Evolutionary conservation across 352 stramenopile species (phyloP).

Genomic region (Phytophthora palmivora): DNA sequence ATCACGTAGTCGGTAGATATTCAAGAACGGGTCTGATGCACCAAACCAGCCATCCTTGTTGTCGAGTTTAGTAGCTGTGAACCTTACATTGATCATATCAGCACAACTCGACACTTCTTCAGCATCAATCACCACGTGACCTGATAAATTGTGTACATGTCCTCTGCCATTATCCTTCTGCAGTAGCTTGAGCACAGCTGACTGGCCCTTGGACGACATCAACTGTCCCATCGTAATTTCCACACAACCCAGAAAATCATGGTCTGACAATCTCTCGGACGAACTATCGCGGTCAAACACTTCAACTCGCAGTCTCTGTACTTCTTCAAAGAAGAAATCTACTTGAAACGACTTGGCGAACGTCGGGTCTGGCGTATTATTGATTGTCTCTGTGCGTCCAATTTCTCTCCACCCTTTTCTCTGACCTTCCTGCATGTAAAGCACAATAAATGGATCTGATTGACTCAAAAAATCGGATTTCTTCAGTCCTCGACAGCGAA

Average conservation of each 20-base stretch:
- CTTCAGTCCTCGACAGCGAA: conserved; percentile 76
- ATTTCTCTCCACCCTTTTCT: conserved; percentile 65
- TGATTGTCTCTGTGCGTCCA: conserved; percentile 79
- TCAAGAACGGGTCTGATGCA: conserved; percentile 79
- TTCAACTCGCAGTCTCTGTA: conserved; percentile 80
- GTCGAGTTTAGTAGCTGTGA: conserved; percentile 69
- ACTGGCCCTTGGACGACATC: conserved; percentile 71
- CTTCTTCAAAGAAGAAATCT: conserved; percentile 85
- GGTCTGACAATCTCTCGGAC: conserved; percentile 61
- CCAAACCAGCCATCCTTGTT: conserved; percentile 86
- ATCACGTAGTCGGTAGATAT: conserved; percentile 73
- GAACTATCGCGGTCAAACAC: conserved; percentile 81
- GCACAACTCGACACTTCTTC: conserved; percentile 75
- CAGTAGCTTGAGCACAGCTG: conserved; percentile 61
- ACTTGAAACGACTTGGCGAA: conserved; percentile 79
- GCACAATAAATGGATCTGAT: conserved; percentile 78
- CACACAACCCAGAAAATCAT: conserved; percentile 81
- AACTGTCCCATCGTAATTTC: conserved; percentile 83
- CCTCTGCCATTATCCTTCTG: conserved; percentile 46
- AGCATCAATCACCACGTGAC: conserved; percentile 70
- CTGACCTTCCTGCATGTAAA: conserved; percentile 70
- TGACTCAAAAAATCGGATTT: conserved; percentile 75
- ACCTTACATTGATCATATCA: conserved; percentile 68
- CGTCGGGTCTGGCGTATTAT: conserved; percentile 68
- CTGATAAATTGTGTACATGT: conserved; percentile 55